phyloP scores from a whole-genome alignment of 169 alveolate species.

The Plasmodium gaboni region DNA sequence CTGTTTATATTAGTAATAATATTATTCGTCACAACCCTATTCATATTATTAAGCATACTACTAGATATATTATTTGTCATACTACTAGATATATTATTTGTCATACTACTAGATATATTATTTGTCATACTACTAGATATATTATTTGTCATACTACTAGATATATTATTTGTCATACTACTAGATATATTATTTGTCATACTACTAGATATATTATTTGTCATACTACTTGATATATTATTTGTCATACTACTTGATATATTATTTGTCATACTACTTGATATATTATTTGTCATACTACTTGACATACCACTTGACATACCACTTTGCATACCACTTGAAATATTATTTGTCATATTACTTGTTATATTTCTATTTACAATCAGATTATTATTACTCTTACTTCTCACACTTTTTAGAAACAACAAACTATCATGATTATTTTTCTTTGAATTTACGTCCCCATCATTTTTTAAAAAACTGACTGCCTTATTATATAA shows the following conservation, averaged over 20 bases:
- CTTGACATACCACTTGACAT: background rate
- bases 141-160: background rate
- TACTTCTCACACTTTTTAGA: background rate
- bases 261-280: background rate
- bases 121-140: background rate
- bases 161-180: background rate
- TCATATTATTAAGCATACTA: no score
- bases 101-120: no score
- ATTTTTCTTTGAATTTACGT: no score
- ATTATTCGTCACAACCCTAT: no score
- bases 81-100: no score
- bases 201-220: background rate
- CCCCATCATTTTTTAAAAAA: no score
- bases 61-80: no score
- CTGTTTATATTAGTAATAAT: no score
- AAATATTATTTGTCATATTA: background rate
- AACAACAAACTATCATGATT: no score
- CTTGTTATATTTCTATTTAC: background rate
- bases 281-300: background rate
- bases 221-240: background rate
- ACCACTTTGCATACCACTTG: no score
- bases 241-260: background rate
- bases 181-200: background rate
- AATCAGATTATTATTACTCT: background rate
- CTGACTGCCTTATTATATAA: no score